phyloP scores from a whole-genome alignment of 805 yeast genomes.

The Saccharomycopsis javanensis region DNA sequence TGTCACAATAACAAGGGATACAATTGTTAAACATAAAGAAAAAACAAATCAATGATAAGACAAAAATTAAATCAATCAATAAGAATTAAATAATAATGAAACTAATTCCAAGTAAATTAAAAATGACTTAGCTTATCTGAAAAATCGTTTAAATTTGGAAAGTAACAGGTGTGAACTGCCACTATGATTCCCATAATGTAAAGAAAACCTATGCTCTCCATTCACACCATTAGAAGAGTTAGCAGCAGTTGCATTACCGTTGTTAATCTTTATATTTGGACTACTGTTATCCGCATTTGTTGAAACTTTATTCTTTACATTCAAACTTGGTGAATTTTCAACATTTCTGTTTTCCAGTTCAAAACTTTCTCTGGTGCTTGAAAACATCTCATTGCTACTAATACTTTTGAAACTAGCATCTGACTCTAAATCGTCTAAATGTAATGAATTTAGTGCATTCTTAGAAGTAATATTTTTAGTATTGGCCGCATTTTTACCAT shows the following conservation, averaged over 20 bases:
- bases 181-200: not conserved
- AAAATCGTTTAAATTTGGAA: conserved; percentile 11
- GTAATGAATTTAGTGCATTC: conserved; percentile 14
- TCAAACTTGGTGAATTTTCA: not conserved
- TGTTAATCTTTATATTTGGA: not conserved
- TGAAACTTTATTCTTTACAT: not conserved
- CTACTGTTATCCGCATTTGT: not conserved
- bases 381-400: conserved; percentile 17
- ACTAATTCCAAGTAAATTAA: not conserved
- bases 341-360: conserved; percentile 8
- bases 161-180: conserved; percentile 4
- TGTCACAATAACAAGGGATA: too few relatives aligned
- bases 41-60: not conserved
- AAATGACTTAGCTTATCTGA: not conserved
- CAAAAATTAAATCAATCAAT: not conserved
- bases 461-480: not conserved
- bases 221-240: not conserved
- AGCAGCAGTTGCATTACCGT: not conserved
- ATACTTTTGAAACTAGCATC: conserved; percentile 19
- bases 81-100: not conserved
- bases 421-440: conserved; percentile 19
- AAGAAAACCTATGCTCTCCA: not conserved
- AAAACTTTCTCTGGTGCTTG: conserved; percentile 15
- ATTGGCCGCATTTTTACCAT: not conserved
- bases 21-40: not conserved